Base-by-base conservation (phyloP, 2,329 filamentous ascomycete species). In the Phoma herbarum region DNA sequence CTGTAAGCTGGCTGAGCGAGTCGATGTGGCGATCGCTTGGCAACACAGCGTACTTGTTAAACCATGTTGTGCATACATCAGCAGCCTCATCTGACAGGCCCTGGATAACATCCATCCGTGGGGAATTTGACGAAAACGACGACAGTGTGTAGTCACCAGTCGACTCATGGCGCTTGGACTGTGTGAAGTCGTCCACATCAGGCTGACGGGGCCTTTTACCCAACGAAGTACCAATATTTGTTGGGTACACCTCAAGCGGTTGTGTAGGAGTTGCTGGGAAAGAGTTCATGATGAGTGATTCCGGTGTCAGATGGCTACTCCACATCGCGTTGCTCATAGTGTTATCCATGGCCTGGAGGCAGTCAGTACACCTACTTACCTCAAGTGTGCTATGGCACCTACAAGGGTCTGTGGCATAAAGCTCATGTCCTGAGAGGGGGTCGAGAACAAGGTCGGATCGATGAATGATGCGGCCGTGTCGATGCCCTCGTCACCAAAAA, bases 61-160 rank as follows among this genome's bases (percentile, higher is more conserved):
- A 77, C 75, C 75, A 77, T 23, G 67, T 75, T 6, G 74, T 69
- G 57, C 75, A 77, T 18, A 77, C 68, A 53, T 77, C 75, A 25
- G 72, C 74, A 29, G 75, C 75, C 43, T 77, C 72, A 55, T 77
- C 75, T 22, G 65, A 70, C 7, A 77, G 64, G 2, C 73, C 74
- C 8, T 43, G 42, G 6, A 55, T 46, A 2, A 29, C 28, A 12
- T 60, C 57, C 25, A 70, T 61, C 11, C 67, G 65, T 8, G 57
- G 52, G 9, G 62, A 61, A 22, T 67, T 57, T 25, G 67, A 45
- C 28, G 65, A 42, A 49, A 69, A 69, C 2, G 72, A 67, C 16
- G 70, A 70, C 31, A 71, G 68, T 18, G 67, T 63, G 58, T 67
- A 69, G 37, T 70, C 70, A 23, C 55, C 50, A 22, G 58, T 35